Percentiles rank a stretch among this genome's conserved stretches.
Evolutionary conservation across 176 grass and related monocot genomes (phyloP).

Genomic region (Coix lacrymajobi): DNA sequence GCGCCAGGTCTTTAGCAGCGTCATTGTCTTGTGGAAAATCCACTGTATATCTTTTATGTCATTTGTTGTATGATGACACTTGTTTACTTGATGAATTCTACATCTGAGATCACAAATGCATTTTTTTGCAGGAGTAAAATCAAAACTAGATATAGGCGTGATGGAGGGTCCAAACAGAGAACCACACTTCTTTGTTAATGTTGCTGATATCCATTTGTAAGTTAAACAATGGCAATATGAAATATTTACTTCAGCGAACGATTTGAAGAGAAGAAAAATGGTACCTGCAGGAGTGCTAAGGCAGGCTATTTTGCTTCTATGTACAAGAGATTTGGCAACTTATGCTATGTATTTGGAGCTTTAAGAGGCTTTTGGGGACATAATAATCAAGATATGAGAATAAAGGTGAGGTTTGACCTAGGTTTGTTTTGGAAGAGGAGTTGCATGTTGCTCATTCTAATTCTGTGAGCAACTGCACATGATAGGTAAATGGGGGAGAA

Average conservation of each 20-base stretch:
- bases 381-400: slow-evolving; percentile 67
- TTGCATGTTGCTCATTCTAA: slow-evolving; percentile 17
- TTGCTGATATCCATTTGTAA: slow-evolving; percentile 97
- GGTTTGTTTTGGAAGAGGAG: neutral
- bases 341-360: slow-evolving; percentile 87
- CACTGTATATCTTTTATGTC: neutral
- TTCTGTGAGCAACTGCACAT: slow-evolving; percentile 14
- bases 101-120: slow-evolving; percentile 19
- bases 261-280: slow-evolving; percentile 14
- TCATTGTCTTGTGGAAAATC: neutral
- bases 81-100: neutral
- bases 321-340: slow-evolving; percentile 89
- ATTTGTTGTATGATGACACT: neutral
- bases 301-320: slow-evolving; percentile 91
- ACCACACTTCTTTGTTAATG: slow-evolving; percentile 89
- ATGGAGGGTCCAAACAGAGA: slow-evolving; percentile 52
- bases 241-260: slow-evolving; percentile 1
- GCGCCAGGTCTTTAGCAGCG: neutral
- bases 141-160: slow-evolving; percentile 86
- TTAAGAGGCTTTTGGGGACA: slow-evolving; percentile 84
- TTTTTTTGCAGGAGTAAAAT: slow-evolving; percentile 59
- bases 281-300: slow-evolving; percentile 76
- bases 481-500: slow-evolving; percentile 73
- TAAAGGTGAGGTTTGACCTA: slow-evolving; percentile 61
- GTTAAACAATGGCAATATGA: slow-evolving; percentile 17